phyloP scores from a whole-genome alignment of 148 eudicot species.

The Persicaria maculosa region DNA sequence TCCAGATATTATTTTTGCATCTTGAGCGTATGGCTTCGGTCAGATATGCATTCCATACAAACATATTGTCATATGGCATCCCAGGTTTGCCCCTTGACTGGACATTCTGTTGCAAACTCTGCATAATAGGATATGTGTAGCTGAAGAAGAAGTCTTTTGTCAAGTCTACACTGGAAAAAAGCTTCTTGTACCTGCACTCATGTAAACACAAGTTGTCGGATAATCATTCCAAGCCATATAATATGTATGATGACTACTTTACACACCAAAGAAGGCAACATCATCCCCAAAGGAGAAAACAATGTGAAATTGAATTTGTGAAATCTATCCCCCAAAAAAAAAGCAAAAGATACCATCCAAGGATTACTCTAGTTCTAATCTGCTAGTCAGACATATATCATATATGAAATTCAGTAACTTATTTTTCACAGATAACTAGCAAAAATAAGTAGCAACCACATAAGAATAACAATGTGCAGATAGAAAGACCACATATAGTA shows the following conservation, averaged over 20 bases:
- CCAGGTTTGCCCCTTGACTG: constrained; percentile 54
- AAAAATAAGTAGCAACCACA: neutral
- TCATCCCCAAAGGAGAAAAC: neutral
- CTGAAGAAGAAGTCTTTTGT: constrained; percentile 97
- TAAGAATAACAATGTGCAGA: neutral
- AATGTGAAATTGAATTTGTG: neutral
- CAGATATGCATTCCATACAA: constrained; percentile 93
- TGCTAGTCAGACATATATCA: neutral
- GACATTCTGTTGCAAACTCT: constrained; percentile 85
- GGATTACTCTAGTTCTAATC: neutral
- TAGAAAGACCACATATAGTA: neutral
- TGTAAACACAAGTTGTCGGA: neutral
- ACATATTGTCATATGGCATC: constrained; percentile 77
- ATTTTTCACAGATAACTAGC: neutral
- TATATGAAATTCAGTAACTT: neutral
- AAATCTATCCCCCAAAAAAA: neutral
- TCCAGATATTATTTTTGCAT: constrained; percentile 67
- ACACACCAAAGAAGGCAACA: neutral
- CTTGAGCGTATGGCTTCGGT: constrained; percentile 53
- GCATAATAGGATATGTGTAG: constrained; percentile 95
- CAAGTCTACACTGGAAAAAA: constrained; percentile 91
- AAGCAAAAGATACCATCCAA: neutral
- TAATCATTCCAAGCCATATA: neutral
- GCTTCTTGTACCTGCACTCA: constrained; percentile 94
- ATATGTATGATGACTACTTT: neutral